Percentiles rank a stretch among this genome's conserved stretches.
Conservation (phyloP, 2,329 filamentous ascomycete species). For the Trichoderma sp. region DNA sequence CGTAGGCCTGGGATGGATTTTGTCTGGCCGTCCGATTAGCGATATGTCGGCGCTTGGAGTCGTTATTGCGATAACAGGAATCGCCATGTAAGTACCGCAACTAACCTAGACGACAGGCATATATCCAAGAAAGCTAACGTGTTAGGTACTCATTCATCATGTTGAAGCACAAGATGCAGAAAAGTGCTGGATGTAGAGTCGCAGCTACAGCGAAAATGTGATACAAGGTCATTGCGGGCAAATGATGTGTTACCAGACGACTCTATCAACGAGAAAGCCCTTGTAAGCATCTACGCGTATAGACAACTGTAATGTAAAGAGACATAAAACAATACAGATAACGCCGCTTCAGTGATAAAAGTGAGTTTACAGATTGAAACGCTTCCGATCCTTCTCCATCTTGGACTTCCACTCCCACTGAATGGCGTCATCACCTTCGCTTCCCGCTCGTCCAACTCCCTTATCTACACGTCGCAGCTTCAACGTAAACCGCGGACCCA, state of each 20-base stretch:
- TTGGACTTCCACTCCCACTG: conserved; percentile 97
- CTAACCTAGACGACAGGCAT: not conserved
- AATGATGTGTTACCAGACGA: not conserved
- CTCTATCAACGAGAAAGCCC: not conserved
- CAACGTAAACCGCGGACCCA: conserved; percentile 73
- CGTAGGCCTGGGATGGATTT: conserved; percentile 63
- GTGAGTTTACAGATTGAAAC: conserved; percentile 75
- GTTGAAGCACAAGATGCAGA: conserved; percentile 45
- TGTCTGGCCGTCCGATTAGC: conserved; percentile 55
- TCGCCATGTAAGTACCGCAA: conserved; percentile 52
- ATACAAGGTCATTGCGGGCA: not conserved
- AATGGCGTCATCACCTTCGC: conserved; percentile 70
- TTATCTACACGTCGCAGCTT: conserved; percentile 91
- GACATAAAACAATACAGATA: not conserved
- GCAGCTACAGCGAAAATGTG: not conserved
- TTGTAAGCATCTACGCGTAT: not conserved
- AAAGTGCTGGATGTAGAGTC: not conserved
- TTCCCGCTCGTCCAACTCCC: conserved; percentile 72
- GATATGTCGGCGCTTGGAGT: conserved; percentile 59
- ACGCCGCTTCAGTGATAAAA: not conserved
- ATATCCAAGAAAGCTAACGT: conserved; percentile 8
- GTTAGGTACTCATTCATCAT: conserved; percentile 51
- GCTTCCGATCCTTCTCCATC: conserved; percentile 92
- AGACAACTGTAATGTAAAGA: not conserved
- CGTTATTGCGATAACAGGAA: conserved; percentile 57